Evolutionary conservation across 305 asterid genomes (phyloP).

Genomic region (Coffea humblotiana): DNA sequence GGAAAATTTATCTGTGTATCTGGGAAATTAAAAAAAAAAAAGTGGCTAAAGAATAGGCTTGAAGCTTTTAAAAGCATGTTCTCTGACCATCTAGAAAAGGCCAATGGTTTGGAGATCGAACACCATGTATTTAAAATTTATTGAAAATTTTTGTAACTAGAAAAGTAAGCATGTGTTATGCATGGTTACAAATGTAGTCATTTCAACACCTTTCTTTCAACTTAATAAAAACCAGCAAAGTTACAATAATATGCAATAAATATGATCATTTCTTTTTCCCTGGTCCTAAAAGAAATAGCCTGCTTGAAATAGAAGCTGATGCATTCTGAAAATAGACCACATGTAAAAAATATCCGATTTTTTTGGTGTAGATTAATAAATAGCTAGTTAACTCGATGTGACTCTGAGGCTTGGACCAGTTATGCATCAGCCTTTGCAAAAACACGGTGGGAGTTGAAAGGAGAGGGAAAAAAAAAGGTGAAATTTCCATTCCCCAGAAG

Average conservation of each 20-base stretch:
- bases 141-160: not conserved
- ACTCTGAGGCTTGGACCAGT: slow-evolving; percentile 2
- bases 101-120: not conserved
- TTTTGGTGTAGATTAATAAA: not conserved
- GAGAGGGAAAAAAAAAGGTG: not conserved
- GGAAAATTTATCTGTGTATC: no score
- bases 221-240: not conserved
- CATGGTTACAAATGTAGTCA: not conserved
- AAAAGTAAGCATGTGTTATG: not conserved
- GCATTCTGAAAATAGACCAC: not conserved
- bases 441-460: not conserved
- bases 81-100: no score
- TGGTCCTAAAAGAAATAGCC: not conserved
- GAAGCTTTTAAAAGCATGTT: no score
- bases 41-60: no score
- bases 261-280: not conserved
- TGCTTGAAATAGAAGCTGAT: not conserved
- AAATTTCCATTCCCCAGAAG: not conserved
- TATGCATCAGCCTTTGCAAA: not conserved
- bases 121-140: not conserved
- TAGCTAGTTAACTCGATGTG: not conserved
- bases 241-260: not conserved
- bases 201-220: not conserved
- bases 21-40: no score
- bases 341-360: not conserved